phyloP scores from a whole-genome alignment of 2,329 filamentous ascomycete genomes.

The Aspergillus sp. region DNA sequence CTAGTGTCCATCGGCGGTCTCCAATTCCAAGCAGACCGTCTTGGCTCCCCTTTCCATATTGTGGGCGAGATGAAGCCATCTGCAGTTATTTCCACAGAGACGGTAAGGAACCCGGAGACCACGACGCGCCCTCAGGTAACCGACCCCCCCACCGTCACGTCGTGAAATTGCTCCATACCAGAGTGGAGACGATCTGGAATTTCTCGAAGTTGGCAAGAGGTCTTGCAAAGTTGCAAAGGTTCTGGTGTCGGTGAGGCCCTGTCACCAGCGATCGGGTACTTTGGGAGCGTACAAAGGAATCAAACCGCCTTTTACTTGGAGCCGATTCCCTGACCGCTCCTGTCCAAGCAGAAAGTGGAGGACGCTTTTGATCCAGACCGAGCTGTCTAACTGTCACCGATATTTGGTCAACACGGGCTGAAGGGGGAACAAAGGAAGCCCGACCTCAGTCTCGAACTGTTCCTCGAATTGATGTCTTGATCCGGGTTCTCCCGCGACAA shows the following conservation, averaged over 20 bases:
- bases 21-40: constrained; percentile 15
- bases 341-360: background rate
- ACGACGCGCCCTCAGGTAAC: background rate
- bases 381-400: background rate
- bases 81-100: constrained; percentile 4
- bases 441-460: background rate
- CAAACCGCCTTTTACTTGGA: background rate
- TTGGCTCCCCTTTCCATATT: constrained; percentile 12
- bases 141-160: background rate
- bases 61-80: constrained; percentile 6
- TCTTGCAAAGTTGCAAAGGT: background rate
- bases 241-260: constrained; percentile 8
- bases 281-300: constrained; percentile 1
- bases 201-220: background rate
- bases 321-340: constrained; percentile 6
- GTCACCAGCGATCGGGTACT: background rate
- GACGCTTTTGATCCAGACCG: background rate
- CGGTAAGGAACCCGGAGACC: background rate
- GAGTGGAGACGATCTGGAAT: constrained; percentile 5
- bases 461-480: background rate
- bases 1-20: constrained; percentile 28
- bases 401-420: background rate
- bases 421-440: background rate
- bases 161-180: constrained; percentile 1
- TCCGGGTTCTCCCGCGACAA: constrained; percentile 1